Percentiles rank a stretch among this genome's conserved stretches.
phyloP scores from a whole-genome alignment of 75 land plant species.

The Cunninghamia lanceolata region DNA sequence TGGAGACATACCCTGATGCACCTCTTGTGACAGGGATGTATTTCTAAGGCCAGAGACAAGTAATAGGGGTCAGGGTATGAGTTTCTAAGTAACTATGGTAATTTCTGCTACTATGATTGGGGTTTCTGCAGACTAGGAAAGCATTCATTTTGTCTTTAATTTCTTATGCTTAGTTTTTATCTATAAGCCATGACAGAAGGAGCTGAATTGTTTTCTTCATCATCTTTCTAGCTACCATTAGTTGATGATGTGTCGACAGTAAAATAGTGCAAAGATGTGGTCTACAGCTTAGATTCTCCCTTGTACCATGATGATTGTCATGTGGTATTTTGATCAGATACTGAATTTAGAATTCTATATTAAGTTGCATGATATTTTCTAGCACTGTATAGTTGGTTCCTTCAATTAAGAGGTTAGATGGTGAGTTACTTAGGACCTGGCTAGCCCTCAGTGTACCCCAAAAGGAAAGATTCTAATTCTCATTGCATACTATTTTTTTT shows the following conservation, averaged over 20 bases:
- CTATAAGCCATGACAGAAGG: neutral
- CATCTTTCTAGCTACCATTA: neutral
- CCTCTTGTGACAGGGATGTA: neutral
- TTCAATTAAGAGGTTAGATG: neutral
- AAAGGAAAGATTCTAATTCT: neutral
- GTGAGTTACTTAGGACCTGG: neutral
- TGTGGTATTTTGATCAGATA: neutral
- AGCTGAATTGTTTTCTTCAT: neutral
- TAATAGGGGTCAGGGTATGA: neutral
- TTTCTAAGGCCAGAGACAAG: neutral
- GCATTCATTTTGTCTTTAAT: neutral
- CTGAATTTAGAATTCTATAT: neutral
- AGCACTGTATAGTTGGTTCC: neutral
- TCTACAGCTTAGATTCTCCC: neutral
- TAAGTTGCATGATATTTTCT: neutral
- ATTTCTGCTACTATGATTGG: neutral
- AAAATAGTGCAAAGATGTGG: neutral
- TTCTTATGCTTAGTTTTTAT: neutral
- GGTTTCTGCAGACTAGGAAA: neutral
- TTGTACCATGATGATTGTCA: neutral
- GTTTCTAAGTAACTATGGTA: neutral
- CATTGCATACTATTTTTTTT: neutral
- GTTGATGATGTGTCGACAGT: neutral
- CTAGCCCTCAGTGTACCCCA: neutral
- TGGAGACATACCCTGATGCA: neutral